phyloP scores from a whole-genome alignment of 306 rosid species.

The Biancaea sappan region DNA sequence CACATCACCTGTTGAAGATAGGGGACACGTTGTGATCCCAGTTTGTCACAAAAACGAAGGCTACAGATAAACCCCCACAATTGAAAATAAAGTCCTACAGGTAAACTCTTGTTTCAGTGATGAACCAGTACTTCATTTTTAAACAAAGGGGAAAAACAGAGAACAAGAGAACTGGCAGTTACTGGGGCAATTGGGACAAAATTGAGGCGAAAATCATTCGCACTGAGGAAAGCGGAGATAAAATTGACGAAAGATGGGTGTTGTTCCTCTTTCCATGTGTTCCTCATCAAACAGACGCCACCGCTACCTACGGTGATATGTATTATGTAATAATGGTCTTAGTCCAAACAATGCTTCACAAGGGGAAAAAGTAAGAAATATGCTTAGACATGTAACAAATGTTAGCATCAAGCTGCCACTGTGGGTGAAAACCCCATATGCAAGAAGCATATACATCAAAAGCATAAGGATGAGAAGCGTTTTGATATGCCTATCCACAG shows the following conservation, averaged over 20 bases:
- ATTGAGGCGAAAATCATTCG: slow-evolving; percentile 75
- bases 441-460: slow-evolving; percentile 9
- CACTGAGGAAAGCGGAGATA: slow-evolving; percentile 67
- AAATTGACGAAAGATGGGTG: slow-evolving; percentile 70
- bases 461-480: slow-evolving; percentile 11
- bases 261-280: slow-evolving; percentile 75
- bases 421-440: slow-evolving; percentile 2
- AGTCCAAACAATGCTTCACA: slow-evolving; percentile 16
- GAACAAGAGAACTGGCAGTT: slow-evolving; percentile 26
- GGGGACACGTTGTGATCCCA: slow-evolving; percentile 58
- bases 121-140: not conserved
- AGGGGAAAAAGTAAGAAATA: not conserved
- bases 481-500: not conserved
- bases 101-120: slow-evolving; percentile 25
- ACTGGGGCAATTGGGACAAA: slow-evolving; percentile 75
- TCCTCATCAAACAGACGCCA: slow-evolving; percentile 91
- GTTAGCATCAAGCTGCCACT: not conserved
- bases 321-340: slow-evolving; percentile 4
- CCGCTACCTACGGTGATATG: slow-evolving; percentile 42
- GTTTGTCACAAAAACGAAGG: slow-evolving; percentile 73
- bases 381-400: not conserved
- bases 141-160: not conserved
- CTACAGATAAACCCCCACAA: slow-evolving; percentile 87
- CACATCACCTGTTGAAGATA: slow-evolving; percentile 60
- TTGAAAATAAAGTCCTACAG: slow-evolving; percentile 91